phyloP scores from a whole-genome alignment of 2,329 filamentous ascomycete genomes.

The Penicillium sclerotigenum region DNA sequence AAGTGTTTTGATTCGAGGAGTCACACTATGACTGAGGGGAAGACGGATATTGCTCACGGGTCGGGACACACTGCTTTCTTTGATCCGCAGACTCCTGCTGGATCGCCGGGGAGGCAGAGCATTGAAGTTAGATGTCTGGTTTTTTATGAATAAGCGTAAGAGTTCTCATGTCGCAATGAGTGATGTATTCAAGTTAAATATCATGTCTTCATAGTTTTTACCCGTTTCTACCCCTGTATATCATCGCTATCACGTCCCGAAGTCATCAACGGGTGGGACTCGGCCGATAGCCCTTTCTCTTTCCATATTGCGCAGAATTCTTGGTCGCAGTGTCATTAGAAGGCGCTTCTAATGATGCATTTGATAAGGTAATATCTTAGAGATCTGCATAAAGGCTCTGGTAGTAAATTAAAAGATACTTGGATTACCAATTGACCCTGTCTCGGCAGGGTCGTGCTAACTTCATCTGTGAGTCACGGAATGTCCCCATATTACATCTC shows the following conservation, averaged over 20 bases:
- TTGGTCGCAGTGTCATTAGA: background rate
- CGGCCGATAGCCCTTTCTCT: background rate
- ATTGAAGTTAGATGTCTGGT: slow-evolving; percentile 64
- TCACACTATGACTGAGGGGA: slow-evolving; percentile 35
- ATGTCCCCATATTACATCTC: background rate
- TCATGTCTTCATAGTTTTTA: background rate
- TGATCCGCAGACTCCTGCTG: slow-evolving; percentile 53
- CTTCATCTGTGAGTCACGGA: background rate
- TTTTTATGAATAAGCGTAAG: slow-evolving; percentile 52
- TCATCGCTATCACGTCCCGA: background rate
- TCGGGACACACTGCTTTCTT: slow-evolving; percentile 56
- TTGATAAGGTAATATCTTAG: background rate
- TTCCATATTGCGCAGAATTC: background rate
- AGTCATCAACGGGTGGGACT: background rate
- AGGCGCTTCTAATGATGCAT: background rate
- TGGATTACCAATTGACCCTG: background rate
- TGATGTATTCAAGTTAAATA: background rate
- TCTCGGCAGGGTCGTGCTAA: background rate
- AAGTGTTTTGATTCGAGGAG: slow-evolving; percentile 56
- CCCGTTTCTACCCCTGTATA: background rate
- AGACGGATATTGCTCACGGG: slow-evolving; percentile 45
- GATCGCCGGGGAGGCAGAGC: slow-evolving; percentile 54
- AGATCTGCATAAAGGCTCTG: background rate
- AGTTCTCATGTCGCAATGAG: background rate
- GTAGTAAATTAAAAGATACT: background rate